Evolutionary conservation across 2,329 filamentous ascomycete genomes (phyloP), one percentile per base, ranked within the genome.

Genomic region (Curvularia sp.): DNA sequence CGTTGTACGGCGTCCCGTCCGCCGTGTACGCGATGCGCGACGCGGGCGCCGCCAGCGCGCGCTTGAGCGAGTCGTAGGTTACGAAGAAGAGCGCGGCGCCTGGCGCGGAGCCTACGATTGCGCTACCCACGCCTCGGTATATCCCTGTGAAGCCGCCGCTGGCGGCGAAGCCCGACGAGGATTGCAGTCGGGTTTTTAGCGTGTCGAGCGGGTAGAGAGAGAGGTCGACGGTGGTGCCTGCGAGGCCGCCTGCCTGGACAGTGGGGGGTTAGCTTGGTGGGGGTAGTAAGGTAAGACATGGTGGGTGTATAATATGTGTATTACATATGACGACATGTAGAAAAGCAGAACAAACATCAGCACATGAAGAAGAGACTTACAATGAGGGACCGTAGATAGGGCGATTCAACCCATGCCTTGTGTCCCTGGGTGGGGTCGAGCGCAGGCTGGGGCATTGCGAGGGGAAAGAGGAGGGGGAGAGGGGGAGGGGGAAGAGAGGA

Each of bases 171-270:
- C 89, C 88, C 55, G 84, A 77, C 47, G 86, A 86, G 63, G 93
- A 92, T 81, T 99, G 95, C 6, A 99, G 91, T 15, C 95, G 93
- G 42, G 96, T 99, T 81, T 99, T 99, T 75, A 99, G 89, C 0
- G 95, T 99, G 85, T 99, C 96, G 83, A 99, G 92, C 0, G 95
- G 95, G 82, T 91, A 99, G 74, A 99, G 91, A 55, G 93, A 93
- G 72, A 97, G 89, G 85, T 99, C 95, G 78, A 98, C 95, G 13
- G 93, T 96, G 47, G 95, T 95, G 74, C 95, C 95, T 67, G 95
- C 95, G 66, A 97, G 82, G 73, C 89, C 95, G 77, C 95, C 95
- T 68, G 95, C 92, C 83, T 89, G 70, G 38, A 50, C 5, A 25
- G 48, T 30, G n/a, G 39, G 39, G n/a, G 42, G 47, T 52, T 30